These are phyloP conservation scores for Penicillium paxilli DNA, from an alignment of 495 filamentous ascomycete species.

Conservation along the genomic window DNA sequence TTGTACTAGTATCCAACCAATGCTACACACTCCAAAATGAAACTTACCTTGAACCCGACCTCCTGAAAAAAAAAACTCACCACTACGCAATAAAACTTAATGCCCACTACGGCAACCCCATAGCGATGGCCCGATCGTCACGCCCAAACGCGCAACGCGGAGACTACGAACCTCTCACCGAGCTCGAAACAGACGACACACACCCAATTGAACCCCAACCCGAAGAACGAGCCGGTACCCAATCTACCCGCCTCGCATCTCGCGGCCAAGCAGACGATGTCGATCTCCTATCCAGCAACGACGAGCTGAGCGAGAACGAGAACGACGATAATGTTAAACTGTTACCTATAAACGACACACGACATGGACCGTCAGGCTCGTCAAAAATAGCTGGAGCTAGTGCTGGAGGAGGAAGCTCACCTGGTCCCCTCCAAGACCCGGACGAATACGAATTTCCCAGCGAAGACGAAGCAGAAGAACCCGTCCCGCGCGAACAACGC, in stretches of 20 bases:
- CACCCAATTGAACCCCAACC: background rate
- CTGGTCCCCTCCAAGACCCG: background rate
- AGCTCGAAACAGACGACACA: background rate
- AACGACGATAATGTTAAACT: conserved; percentile 21
- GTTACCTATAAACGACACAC: conserved; percentile 6
- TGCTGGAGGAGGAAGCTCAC: too few species aligned
- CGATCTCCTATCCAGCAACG: conserved; percentile 10
- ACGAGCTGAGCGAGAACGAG: conserved; percentile 11
- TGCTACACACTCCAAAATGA: too few species aligned
- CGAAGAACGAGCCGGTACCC: too few species aligned
- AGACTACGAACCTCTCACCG: conserved; percentile 9
- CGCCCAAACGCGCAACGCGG: conserved; percentile 4
- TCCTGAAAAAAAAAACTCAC: too few species aligned
- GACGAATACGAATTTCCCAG: background rate
- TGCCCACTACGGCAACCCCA: too few species aligned
- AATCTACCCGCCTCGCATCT: background rate
- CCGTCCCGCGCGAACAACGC: conserved; percentile 9
- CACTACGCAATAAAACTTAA: too few species aligned
- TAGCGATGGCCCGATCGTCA: conserved; percentile 11
- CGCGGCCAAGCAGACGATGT: background rate
- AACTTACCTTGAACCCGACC: too few species aligned
- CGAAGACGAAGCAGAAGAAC: background rate
- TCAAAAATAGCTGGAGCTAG: too few species aligned
- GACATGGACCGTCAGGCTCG: background rate
- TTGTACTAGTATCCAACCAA: too few species aligned